phyloP scores from a whole-genome alignment of 208 protist genomes.

The Wallacemonas sp. region DNA sequence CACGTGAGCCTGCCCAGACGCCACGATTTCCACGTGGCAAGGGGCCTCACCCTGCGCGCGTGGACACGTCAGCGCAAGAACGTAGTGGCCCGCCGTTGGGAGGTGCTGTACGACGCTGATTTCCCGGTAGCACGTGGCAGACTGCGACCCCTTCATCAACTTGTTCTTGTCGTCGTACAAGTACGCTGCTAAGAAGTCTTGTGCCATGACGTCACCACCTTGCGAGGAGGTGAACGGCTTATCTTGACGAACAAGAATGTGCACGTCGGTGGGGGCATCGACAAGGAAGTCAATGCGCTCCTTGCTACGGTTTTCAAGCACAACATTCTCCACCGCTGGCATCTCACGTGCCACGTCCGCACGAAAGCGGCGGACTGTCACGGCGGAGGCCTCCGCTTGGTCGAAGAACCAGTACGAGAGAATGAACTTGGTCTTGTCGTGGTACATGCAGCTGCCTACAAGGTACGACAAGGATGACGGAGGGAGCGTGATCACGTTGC shows the following conservation, averaged over 20 bases:
- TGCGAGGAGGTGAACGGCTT: constrained; percentile 21
- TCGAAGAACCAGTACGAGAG: constrained; percentile 59
- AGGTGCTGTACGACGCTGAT: constrained; percentile 45
- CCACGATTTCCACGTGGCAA: constrained; percentile 52
- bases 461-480: constrained; percentile 55
- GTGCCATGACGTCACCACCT: constrained; percentile 34
- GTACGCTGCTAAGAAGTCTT: constrained; percentile 57
- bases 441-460: constrained; percentile 37
- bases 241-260: constrained; percentile 48
- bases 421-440: constrained; percentile 48
- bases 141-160: constrained; percentile 29
- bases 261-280: constrained; percentile 49
- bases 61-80: constrained; percentile 45
- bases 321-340: constrained; percentile 39
- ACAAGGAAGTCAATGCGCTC: constrained; percentile 61
- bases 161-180: constrained; percentile 51
- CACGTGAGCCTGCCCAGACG: constrained; percentile 38
- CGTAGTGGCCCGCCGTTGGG: constrained; percentile 27
- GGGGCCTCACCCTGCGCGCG: constrained; percentile 31
- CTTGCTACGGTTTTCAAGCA: constrained; percentile 30
- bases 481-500: constrained; percentile 43
- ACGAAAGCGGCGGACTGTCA: constrained; percentile 28
- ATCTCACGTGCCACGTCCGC: constrained; percentile 31
- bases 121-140: constrained; percentile 60
- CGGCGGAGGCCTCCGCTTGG: constrained; percentile 7